Conservation (phyloP, 2,329 filamentous ascomycete genomes). For the Penicillium expansum region DNA sequence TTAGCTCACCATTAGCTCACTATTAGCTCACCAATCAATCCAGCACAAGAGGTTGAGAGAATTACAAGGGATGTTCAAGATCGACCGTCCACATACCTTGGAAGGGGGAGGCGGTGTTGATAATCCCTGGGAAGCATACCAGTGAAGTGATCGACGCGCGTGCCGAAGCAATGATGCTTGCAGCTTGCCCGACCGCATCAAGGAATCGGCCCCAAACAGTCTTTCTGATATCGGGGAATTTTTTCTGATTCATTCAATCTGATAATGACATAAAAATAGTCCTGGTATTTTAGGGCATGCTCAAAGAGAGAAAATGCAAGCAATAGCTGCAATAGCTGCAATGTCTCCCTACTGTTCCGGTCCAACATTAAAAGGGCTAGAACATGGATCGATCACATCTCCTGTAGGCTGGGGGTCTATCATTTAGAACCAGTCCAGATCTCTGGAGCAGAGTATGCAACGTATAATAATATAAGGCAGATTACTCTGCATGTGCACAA, state of each 20-base stretch:
- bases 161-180: constrained; percentile 17
- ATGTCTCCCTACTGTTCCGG: background rate
- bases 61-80: constrained; percentile 7
- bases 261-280: background rate
- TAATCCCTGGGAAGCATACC: constrained; percentile 22
- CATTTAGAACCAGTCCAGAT: background rate
- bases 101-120: constrained; percentile 25
- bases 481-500: background rate
- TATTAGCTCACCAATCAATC: background rate
- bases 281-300: background rate
- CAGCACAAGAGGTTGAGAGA: background rate
- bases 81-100: constrained; percentile 2
- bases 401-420: background rate
- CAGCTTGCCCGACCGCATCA: constrained; percentile 7
- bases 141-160: constrained; percentile 21
- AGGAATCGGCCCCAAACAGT: constrained; percentile 9
- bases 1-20: too few species aligned
- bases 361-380: background rate
- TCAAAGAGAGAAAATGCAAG: background rate
- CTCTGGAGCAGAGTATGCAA: background rate
- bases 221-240: constrained; percentile 7
- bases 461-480: background rate
- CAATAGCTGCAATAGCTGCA: background rate
- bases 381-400: background rate
- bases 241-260: background rate